Evolutionary conservation across 164 flowering plant species (phyloP).

Genomic region (Hamamelis virginiana): DNA sequence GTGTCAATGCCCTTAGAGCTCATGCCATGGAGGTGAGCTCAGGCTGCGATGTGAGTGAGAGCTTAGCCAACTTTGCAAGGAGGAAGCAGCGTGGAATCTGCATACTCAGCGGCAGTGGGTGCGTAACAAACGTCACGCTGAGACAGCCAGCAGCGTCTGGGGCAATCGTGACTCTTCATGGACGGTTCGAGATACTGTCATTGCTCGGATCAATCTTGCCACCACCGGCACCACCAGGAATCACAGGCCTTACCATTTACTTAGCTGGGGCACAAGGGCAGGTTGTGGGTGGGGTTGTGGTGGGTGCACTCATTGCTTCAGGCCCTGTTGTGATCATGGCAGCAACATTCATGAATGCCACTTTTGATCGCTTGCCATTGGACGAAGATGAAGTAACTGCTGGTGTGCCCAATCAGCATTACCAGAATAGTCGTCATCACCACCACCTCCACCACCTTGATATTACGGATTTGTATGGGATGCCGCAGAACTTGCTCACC

Average conservation of each 20-base stretch:
- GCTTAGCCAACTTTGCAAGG: conserved; percentile 62
- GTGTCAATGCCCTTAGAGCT: conserved; percentile 73
- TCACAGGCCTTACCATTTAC: conserved; percentile 73
- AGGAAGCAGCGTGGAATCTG: conserved; percentile 69
- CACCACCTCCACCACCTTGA: conserved; percentile 41
- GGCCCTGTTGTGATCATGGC: conserved; percentile 94
- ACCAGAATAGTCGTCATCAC: conserved; percentile 32
- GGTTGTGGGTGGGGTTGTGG: conserved; percentile 77
- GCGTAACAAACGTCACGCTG: conserved; percentile 73
- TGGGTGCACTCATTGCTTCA: conserved; percentile 82
- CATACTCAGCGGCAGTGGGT: conserved; percentile 69
- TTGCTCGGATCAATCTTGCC: conserved; percentile 76
- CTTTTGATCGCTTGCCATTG: conserved; percentile 75
- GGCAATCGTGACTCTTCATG: conserved; percentile 74
- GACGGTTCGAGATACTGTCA: conserved; percentile 82
- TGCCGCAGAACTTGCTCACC: conserved; percentile 57
- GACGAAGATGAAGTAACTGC: conserved; percentile 48
- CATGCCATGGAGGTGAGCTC: conserved; percentile 87
- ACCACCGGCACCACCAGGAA: conserved; percentile 76
- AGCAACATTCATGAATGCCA: conserved; percentile 79
- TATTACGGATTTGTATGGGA: conserved; percentile 44
- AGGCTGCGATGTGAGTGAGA: conserved; percentile 74
- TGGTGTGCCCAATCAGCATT: conserved; percentile 41
- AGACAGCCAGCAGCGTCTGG: conserved; percentile 69
- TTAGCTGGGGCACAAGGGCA: conserved; percentile 84